Evolutionary conservation across 2,329 filamentous ascomycete genomes (phyloP).

Genomic region (Blastomyces gilchristii): DNA sequence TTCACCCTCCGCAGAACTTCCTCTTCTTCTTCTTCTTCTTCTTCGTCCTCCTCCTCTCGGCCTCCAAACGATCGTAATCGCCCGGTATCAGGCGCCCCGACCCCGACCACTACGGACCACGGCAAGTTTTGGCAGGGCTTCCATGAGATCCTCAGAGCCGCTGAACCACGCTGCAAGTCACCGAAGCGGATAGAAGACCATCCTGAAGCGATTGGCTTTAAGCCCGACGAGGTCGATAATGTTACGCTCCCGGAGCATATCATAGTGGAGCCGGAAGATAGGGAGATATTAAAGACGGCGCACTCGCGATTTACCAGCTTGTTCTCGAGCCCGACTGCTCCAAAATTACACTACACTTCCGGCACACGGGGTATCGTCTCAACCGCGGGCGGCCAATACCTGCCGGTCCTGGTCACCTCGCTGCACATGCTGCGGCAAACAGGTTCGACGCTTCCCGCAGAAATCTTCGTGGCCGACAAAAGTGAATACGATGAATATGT

Average conservation of each 20-base stretch:
- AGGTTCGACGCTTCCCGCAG: slow-evolving; percentile 28
- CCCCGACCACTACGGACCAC: slow-evolving; percentile 10
- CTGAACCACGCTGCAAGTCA: slow-evolving; percentile 14
- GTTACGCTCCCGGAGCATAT: slow-evolving; percentile 15
- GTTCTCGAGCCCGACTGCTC: slow-evolving; percentile 10
- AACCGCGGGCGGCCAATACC: slow-evolving; percentile 18
- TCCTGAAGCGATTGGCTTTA: slow-evolving; percentile 14
- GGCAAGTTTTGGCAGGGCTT: slow-evolving; percentile 15
- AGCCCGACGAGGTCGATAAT: slow-evolving; percentile 13
- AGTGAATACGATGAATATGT: slow-evolving; percentile 24
- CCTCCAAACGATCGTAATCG: not conserved
- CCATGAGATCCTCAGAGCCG: slow-evolving; percentile 13
- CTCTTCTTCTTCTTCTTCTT: not conserved
- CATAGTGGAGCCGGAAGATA: slow-evolving; percentile 11
- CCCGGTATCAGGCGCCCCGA: not conserved
- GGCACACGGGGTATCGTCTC: slow-evolving; percentile 15
- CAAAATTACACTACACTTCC: slow-evolving; percentile 10
- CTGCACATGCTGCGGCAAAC: slow-evolving; percentile 29
- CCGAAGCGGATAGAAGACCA: slow-evolving; percentile 13
- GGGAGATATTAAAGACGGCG: slow-evolving; percentile 13
- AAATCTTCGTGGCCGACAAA: slow-evolving; percentile 26
- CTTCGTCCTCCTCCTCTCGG: no score
- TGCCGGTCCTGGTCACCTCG: slow-evolving; percentile 26
- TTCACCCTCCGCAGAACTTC: slow-evolving; percentile 4
- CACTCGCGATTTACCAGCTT: slow-evolving; percentile 13